Evolutionary conservation across 2,329 filamentous ascomycete genomes (phyloP).

Genomic region (Tolypocladium sp.): DNA sequence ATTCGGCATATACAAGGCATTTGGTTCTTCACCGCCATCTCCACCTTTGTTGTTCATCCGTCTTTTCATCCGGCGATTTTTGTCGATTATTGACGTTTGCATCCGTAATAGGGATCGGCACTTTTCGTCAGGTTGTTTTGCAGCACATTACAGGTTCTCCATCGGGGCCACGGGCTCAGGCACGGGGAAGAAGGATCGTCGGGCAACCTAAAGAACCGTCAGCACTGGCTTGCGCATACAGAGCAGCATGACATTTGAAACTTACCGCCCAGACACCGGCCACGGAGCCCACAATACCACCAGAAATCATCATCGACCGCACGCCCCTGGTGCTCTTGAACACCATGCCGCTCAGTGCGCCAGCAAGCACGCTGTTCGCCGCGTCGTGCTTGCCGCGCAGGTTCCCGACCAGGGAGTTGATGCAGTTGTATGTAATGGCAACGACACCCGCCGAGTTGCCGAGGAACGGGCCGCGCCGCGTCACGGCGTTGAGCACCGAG

Average conservation of each 20-base stretch:
- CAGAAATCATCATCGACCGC: constrained; percentile 89
- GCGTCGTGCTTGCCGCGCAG: constrained; percentile 80
- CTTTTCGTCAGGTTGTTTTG: constrained; percentile 4
- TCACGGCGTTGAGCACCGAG: constrained; percentile 89
- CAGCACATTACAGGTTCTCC: constrained; percentile 17
- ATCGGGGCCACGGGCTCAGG: constrained; percentile 18
- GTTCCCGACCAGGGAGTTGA: constrained; percentile 78
- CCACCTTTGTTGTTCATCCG: background rate
- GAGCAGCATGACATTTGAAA: constrained; percentile 14
- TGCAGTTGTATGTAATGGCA: constrained; percentile 90
- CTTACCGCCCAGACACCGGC: constrained; percentile 88
- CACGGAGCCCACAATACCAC: constrained; percentile 76
- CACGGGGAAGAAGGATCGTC: constrained; percentile 32
- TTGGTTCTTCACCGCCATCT: background rate
- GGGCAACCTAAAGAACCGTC: constrained; percentile 19
- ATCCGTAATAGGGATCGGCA: background rate
- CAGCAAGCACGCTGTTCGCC: constrained; percentile 78
- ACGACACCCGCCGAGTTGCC: constrained; percentile 95
- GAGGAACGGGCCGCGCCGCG: constrained; percentile 83
- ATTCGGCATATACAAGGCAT: constrained; percentile 20
- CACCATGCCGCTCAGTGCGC: constrained; percentile 79
- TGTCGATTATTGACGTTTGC: background rate
- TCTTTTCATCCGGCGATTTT: background rate
- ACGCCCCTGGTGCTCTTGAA: constrained; percentile 94
- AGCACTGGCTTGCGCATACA: background rate